These are phyloP conservation scores for Boletellus emodensis DNA, from an alignment of 768 basidiomycete genomes.

Conservation along the genomic window DNA sequence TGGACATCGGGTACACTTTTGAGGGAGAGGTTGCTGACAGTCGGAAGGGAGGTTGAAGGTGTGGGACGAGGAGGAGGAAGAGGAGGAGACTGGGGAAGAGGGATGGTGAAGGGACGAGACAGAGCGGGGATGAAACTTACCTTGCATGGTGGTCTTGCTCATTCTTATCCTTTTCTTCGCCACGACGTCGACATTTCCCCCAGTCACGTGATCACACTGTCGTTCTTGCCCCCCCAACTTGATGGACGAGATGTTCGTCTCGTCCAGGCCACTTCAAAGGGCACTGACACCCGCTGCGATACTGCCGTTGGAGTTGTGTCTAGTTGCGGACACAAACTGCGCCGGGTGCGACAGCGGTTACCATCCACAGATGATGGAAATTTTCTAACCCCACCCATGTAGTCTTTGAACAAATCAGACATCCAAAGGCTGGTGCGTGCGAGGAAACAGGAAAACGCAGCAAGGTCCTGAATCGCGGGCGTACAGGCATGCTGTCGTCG, in stretches of 20 bases:
- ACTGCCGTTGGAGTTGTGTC: neutral
- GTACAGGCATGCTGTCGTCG: too few species aligned
- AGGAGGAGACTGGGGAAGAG: conserved; percentile 18
- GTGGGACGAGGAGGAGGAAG: conserved; percentile 18
- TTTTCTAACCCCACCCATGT: too few species aligned
- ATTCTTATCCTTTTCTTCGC: conserved; percentile 9
- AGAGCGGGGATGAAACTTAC: conserved; percentile 12
- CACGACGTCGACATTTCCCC: neutral
- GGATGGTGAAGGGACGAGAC: neutral
- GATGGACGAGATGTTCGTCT: too few species aligned
- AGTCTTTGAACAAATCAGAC: too few species aligned
- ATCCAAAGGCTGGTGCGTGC: too few species aligned
- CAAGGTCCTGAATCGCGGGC: too few species aligned
- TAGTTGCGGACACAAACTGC: too few species aligned
- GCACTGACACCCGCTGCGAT: neutral
- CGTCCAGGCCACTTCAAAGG: too few species aligned
- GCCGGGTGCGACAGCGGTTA: neutral
- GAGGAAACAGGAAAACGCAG: too few species aligned
- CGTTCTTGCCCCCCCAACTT: too few species aligned
- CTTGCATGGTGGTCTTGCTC: conserved; percentile 19
- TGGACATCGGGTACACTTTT: conserved; percentile 32
- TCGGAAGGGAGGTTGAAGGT: conserved; percentile 19
- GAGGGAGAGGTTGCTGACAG: conserved; percentile 13
- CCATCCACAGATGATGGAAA: too few species aligned
- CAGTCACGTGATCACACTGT: conserved; percentile 18